Evolutionary conservation across 352 stramenopile species (phyloP), one percentile per base, ranked within the genome.

Genomic region (Globisporangium yorkense): DNA sequence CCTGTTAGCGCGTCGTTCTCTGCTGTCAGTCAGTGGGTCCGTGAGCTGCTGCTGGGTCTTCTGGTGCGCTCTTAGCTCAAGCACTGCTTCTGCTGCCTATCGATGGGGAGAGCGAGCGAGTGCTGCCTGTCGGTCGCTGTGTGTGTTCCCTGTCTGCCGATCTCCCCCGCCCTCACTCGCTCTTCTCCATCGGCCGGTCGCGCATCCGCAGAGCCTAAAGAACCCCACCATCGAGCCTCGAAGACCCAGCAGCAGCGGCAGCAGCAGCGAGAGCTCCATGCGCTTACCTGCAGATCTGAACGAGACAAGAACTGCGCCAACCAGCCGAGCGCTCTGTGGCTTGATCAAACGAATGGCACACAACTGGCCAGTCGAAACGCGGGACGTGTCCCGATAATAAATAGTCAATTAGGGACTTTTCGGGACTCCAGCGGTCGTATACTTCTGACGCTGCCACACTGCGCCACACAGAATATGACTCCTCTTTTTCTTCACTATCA

Each of bases 281-380:
- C 52, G 59, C 70, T 75, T 81, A 86, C 75, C 75, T 83, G 73
- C 71, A 83, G 78, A 86, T 74, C 75, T 74, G 75, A 86, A 86
- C 75, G 75, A 86, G 75, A 86, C 74, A 86, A 86, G 80, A 90
- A 90, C 78, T 90, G 80, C 43, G 43, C 18, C 18, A n/a, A 6
- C 18, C 1, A 40, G 37, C 5, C 43, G 43, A 48, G 43, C 7
- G 43, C 16, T 21, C 6, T 7, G 43, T 18, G 37, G 37, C 37
- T 13, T 15, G 40, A 48, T 27, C 20, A 21, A 48, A 48, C 18
- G 43, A 21, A 9, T 24, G 43, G 43, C 43, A 47, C 8, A 9
- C 41, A 47, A 7, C 10, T 5, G 35, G 35, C 12, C 35, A 40
- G 35, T 16, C 10, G 8, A 40, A 40, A 40, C 12, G 12, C 35